These are phyloP conservation scores for Colletotrichum plurivorum DNA, from an alignment of 2,329 filamentous ascomycete genomes.

Conservation along the genomic window DNA sequence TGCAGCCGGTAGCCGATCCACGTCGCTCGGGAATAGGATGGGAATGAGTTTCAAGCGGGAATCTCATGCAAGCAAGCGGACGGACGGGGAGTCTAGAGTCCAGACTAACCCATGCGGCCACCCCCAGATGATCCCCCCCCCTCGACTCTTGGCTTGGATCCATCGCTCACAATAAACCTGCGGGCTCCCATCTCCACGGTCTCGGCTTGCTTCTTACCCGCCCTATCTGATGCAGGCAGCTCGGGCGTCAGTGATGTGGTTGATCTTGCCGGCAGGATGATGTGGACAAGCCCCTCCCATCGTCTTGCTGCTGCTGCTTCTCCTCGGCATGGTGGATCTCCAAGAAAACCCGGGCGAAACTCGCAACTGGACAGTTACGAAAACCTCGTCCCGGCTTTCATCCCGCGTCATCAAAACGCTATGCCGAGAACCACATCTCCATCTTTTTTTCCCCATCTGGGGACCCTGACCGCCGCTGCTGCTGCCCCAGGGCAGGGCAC, in stretches of 20 bases:
- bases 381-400: neutral
- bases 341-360: neutral
- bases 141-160: slow-evolving; percentile 7
- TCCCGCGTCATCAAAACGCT: neutral
- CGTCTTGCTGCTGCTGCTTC: neutral
- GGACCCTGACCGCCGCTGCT: slow-evolving; percentile 14
- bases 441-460: slow-evolving; percentile 4
- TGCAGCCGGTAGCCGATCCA: slow-evolving; percentile 6
- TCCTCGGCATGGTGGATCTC: neutral
- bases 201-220: neutral
- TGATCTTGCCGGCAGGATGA: neutral
- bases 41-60: neutral
- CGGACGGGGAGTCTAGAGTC: neutral
- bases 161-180: neutral
- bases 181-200: slow-evolving; percentile 12
- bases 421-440: slow-evolving; percentile 4
- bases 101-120: slow-evolving; percentile 12
- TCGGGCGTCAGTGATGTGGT: neutral
- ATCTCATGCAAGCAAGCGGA: neutral
- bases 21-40: slow-evolving; percentile 12
- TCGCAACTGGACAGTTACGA: neutral
- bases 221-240: neutral
- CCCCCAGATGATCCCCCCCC: slow-evolving; percentile 20
- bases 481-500: neutral
- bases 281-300: neutral